Evolutionary conservation across 768 basidiomycete species (phyloP), one percentile per base, ranked within the genome.

Genomic region (Cystoderma amianthinum): DNA sequence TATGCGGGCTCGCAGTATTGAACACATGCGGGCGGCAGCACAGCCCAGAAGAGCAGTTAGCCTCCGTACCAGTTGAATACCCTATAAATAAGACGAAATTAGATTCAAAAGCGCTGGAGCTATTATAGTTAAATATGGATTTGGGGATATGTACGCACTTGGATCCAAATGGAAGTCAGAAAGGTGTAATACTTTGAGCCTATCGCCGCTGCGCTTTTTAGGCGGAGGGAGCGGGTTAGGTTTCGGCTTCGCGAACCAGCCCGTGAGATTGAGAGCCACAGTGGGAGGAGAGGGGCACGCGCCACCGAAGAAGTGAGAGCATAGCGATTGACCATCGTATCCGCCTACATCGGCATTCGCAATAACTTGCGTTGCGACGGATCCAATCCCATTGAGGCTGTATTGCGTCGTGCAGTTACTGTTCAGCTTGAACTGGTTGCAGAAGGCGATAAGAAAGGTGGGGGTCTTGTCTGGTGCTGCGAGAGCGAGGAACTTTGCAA

Each of bases 101-200:
- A 30, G 28, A 30, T 9, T 15, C 15, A 9, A 30, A n/a, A n/a
- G n/a, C n/a, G n/a, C n/a, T n/a, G n/a, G n/a, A n/a, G n/a, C n/a
- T n/a, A n/a, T n/a, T n/a, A n/a, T n/a, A 30, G 28, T 30, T 15
- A 36, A 7, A 36, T 19, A n/a, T 17, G 18, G 17, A 36, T 28
- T 19, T 36, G 7, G 9, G 34, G 18, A 19, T 16, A 15, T 21
- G 23, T 12, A 50, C 71, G 37, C 49, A 82, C 84, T 72, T 28
- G 85, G 80, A 56, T 88, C 85, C 38, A 89, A 60, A 55, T 87
- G 86, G 43, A 85, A 67, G 52, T 88, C 85, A 1, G 83, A 85
- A n/a, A 89, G 42, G 54, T 88, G 86, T 43, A 89, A 58, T 0
- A 87, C 78, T 54, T 84, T 86, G 32, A 86, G 61, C 25, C 76